phyloP scores from a whole-genome alignment of 805 yeast genomes.

The Saccharomyces jurei region DNA sequence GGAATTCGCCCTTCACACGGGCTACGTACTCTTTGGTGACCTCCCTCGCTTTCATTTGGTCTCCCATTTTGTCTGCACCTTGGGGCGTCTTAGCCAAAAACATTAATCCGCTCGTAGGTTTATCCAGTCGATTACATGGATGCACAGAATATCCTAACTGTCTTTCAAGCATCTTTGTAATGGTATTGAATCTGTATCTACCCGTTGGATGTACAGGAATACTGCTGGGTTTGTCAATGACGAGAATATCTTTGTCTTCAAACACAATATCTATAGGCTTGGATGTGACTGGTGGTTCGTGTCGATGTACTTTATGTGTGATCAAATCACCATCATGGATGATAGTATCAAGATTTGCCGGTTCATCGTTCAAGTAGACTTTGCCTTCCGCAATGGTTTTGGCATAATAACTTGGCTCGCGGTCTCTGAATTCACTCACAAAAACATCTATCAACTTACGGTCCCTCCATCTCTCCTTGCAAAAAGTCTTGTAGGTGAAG shows the following conservation, averaged over 20 bases:
- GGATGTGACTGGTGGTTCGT: constrained; percentile 76
- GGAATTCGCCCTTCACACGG: constrained; percentile 80
- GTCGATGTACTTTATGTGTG: constrained; percentile 72
- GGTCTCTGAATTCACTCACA: constrained; percentile 74
- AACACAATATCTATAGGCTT: constrained; percentile 54
- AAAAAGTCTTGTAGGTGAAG: constrained; percentile 83
- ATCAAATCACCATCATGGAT: constrained; percentile 79
- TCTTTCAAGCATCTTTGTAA: constrained; percentile 67
- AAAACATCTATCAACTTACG: constrained; percentile 75
- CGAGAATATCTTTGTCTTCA: constrained; percentile 69
- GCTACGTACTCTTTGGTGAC: constrained; percentile 83
- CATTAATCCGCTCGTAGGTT: constrained; percentile 90
- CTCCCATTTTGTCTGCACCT: constrained; percentile 70
- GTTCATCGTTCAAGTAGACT: constrained; percentile 61
- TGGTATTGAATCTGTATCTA: constrained; percentile 61
- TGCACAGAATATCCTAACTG: constrained; percentile 64
- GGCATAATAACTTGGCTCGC: constrained; percentile 57
- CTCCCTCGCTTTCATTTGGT: constrained; percentile 61
- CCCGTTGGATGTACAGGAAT: constrained; percentile 97
- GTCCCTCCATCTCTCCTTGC: constrained; percentile 88
- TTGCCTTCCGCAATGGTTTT: constrained; percentile 51
- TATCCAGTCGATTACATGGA: constrained; percentile 82
- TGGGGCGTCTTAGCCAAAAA: constrained; percentile 75
- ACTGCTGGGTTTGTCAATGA: constrained; percentile 90
- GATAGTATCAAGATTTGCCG: constrained; percentile 55